phyloP scores from a whole-genome alignment of 805 yeast genomes.

The Candida railenensis region DNA sequence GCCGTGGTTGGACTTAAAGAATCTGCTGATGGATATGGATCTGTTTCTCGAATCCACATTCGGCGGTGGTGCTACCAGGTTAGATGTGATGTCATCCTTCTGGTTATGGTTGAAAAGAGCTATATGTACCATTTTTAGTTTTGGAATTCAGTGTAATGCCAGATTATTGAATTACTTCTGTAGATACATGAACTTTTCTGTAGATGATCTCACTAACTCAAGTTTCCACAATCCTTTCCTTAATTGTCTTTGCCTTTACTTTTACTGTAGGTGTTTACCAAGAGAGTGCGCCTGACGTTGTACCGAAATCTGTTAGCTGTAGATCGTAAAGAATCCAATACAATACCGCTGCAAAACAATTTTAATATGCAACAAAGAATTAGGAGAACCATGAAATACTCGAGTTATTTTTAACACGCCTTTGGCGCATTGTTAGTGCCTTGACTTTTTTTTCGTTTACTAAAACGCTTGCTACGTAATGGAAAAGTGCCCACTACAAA shows the following conservation, averaged over 20 bases:
- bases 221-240: too few species aligned
- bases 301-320: too few species aligned
- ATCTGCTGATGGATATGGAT: constrained; percentile 6
- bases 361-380: not conserved
- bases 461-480: not conserved
- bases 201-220: too few species aligned
- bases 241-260: too few species aligned
- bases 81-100: constrained; percentile 4
- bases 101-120: constrained; percentile 4
- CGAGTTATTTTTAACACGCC: not conserved
- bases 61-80: not conserved
- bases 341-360: not conserved
- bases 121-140: constrained; percentile 4
- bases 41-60: constrained; percentile 8
- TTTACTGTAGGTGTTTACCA: too few species aligned
- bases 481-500: not conserved
- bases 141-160: too few species aligned
- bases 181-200: too few species aligned
- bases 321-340: not conserved
- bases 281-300: too few species aligned
- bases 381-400: not conserved
- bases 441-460: not conserved
- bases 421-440: not conserved
- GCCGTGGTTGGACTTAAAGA: constrained; percentile 4
- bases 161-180: too few species aligned